Conservation (phyloP, 202 grass and related monocot genomes). For the Thinopyrum obtusiflorum region DNA sequence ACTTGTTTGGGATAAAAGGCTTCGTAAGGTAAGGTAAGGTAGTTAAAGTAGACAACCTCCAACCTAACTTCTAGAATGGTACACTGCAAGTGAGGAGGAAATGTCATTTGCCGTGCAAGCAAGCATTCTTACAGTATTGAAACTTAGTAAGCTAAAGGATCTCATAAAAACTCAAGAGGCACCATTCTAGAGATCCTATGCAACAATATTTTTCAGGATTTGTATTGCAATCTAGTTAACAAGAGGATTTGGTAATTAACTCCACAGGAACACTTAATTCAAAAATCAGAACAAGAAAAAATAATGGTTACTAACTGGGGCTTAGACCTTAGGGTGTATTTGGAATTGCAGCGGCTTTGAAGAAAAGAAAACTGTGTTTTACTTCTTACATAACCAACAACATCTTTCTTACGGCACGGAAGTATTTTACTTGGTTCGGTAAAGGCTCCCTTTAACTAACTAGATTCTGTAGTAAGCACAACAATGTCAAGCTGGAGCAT, state of each 20-base stretch:
- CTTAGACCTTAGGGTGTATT: not conserved
- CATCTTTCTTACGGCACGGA: conserved; percentile 18
- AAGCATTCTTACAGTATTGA: not conserved
- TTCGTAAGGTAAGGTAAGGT: too few relatives aligned
- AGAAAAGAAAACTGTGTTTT: conserved; percentile 8
- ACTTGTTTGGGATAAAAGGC: too few relatives aligned
- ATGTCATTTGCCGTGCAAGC: conserved; percentile 21
- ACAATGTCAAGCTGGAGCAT: conserved; percentile 17
- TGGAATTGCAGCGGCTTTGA: not conserved
- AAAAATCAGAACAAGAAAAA: conserved; percentile 3
- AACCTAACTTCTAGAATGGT: conserved; percentile 24
- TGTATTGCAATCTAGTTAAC: conserved; percentile 19
- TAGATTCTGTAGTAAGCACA: conserved; percentile 6
- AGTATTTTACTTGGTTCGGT: not conserved
- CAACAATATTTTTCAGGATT: conserved; percentile 36
- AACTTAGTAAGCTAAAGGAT: conserved; percentile 6
- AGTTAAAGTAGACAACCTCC: not conserved
- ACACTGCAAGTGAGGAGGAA: conserved; percentile 14
- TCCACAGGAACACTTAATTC: not conserved
- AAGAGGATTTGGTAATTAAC: conserved; percentile 9
- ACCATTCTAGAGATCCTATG: conserved; percentile 22
- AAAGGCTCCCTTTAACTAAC: not conserved
- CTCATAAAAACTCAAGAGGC: not conserved
- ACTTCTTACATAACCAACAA: conserved; percentile 21
- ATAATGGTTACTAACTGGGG: not conserved